These are phyloP conservation scores for Ophiostoma triangulosporum DNA, from an alignment of 2,329 filamentous ascomycete species.

Conservation along the genomic window DNA sequence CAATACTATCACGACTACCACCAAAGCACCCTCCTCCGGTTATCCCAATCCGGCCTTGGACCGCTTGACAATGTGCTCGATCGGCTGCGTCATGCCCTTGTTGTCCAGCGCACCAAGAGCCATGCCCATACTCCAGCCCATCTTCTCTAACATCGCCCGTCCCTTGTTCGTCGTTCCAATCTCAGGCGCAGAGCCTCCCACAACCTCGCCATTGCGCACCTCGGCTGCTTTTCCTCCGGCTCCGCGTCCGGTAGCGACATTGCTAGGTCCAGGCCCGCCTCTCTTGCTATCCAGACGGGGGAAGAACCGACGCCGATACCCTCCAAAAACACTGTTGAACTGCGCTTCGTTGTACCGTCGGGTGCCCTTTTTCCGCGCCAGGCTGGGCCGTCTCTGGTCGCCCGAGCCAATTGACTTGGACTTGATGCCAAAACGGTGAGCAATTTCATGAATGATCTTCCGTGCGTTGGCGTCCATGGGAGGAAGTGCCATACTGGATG, in stretches of 20 bases:
- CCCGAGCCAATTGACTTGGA: conserved; percentile 73
- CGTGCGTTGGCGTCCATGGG: conserved; percentile 72
- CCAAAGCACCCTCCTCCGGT: neutral
- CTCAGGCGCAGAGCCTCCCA: conserved; percentile 74
- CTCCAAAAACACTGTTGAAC: conserved; percentile 34
- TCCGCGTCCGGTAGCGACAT: conserved; percentile 15
- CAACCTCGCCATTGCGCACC: conserved; percentile 75
- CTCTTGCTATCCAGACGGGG: conserved; percentile 31
- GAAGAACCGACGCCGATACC: conserved; percentile 41
- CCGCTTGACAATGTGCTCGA: conserved; percentile 77
- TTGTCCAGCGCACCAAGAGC: conserved; percentile 71
- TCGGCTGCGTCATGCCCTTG: conserved; percentile 76
- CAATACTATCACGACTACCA: neutral
- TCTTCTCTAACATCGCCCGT: conserved; percentile 80
- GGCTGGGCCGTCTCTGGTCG: conserved; percentile 57
- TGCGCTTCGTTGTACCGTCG: conserved; percentile 42
- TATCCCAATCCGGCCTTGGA: conserved; percentile 71
- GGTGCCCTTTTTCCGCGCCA: conserved; percentile 63
- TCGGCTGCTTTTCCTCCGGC: conserved; percentile 23
- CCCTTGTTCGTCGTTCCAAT: conserved; percentile 73
- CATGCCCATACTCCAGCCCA: conserved; percentile 88
- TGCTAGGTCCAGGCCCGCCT: conserved; percentile 10
- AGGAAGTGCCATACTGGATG: conserved; percentile 46
- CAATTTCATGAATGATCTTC: conserved; percentile 68
- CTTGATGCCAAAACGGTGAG: conserved; percentile 60